Evolutionary conservation across 1,139 yeast species (phyloP).

Genomic region (Saccharomyces hybrid): DNA sequence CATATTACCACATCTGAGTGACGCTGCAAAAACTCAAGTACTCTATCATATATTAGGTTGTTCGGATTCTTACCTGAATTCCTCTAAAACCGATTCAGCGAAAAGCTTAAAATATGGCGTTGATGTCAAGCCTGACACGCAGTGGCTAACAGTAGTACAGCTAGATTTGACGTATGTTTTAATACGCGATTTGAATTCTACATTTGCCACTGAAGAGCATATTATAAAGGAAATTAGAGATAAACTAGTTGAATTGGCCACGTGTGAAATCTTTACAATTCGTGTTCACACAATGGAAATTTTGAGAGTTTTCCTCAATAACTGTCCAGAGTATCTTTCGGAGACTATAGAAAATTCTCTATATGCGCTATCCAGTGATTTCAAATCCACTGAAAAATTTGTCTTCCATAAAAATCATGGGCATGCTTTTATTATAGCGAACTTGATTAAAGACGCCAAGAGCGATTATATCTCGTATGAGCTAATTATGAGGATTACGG

Average conservation of each 20-base stretch:
- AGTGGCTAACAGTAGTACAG: conserved; percentile 21
- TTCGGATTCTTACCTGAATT: conserved; percentile 5
- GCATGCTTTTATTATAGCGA: conserved; percentile 37
- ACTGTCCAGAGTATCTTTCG: conserved; percentile 29
- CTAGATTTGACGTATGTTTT: conserved; percentile 24
- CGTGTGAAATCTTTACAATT: conserved; percentile 32
- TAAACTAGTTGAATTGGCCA: conserved; percentile 30
- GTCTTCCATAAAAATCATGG: conserved; percentile 37
- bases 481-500: conserved; percentile 33
- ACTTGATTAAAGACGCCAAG: conserved; percentile 30
- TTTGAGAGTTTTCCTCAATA: conserved; percentile 32
- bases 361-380: conserved; percentile 31
- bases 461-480: conserved; percentile 35
- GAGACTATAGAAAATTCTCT: conserved; percentile 29
- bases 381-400: conserved; percentile 32
- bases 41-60: conserved; percentile 17
- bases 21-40: conserved; percentile 23
- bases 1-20: conserved; percentile 23
- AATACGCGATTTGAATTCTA: conserved; percentile 22
- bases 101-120: not conserved
- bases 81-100: not conserved
- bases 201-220: conserved; percentile 27
- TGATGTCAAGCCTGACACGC: conserved; percentile 4
- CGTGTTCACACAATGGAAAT: conserved; percentile 36
- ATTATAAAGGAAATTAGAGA: conserved; percentile 26